A percentile compares a stretch with the other conserved stretches of the same genome.
phyloP scores from a whole-genome alignment of 2,329 filamentous ascomycete genomes.

The Colletotrichum higginsianum region DNA sequence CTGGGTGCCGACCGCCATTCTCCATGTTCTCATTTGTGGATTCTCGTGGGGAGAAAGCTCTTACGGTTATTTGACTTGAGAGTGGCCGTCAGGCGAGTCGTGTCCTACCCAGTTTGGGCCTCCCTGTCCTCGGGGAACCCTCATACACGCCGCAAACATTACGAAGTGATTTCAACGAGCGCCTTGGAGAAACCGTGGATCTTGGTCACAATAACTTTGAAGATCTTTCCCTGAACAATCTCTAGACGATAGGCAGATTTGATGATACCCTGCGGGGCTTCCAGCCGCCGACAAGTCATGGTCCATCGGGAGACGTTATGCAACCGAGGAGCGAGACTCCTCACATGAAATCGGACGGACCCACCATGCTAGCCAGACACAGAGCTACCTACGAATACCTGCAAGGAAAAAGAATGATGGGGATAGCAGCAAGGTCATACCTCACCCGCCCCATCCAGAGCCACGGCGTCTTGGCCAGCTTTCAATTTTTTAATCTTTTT shows the following conservation, averaged over 20 bases:
- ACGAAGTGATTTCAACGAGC: neutral
- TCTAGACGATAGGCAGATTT: constrained; percentile 26
- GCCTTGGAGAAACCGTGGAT: neutral
- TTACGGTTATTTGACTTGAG: constrained; percentile 9
- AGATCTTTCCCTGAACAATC: constrained; percentile 30
- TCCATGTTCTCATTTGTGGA: constrained; percentile 29
- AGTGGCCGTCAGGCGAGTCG: neutral
- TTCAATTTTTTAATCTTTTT: neutral
- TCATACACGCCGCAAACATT: neutral
- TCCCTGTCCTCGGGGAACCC: neutral
- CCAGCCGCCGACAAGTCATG: constrained; percentile 37
- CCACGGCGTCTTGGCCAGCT: constrained; percentile 21
- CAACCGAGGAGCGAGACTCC: constrained; percentile 31
- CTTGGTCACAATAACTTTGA: constrained; percentile 8
- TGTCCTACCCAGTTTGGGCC: constrained; percentile 3
- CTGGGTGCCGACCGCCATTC: constrained; percentile 46
- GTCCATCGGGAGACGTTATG: constrained; percentile 36
- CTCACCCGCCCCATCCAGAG: constrained; percentile 22
- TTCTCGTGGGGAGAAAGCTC: neutral
- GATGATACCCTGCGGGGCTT: constrained; percentile 13
- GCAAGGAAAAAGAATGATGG: constrained; percentile 22
- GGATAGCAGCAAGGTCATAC: constrained; percentile 21
- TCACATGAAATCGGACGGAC: constrained; percentile 34
- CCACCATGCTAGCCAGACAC: constrained; percentile 26
- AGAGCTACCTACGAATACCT: neutral